These are phyloP conservation scores for Solanum infundibuliforme DNA, from an alignment of 257 asterid genomes.

Conservation along the genomic window DNA sequence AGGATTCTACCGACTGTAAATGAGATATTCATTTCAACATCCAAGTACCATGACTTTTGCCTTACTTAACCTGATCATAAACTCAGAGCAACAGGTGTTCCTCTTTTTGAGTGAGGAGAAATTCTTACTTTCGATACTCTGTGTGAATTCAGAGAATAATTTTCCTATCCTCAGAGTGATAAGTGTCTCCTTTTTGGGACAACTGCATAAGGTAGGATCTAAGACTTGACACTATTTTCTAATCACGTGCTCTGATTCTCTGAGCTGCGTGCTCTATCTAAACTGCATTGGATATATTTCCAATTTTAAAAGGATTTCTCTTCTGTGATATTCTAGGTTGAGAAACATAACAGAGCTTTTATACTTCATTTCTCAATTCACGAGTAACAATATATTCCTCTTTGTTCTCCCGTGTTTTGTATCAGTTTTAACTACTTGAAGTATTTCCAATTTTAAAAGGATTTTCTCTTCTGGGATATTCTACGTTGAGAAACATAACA, in stretches of 20 bases:
- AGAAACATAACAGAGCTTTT: background rate
- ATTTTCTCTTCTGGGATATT: background rate
- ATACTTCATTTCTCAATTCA: background rate
- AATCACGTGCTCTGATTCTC: background rate
- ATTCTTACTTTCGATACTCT: background rate
- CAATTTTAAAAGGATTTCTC: background rate
- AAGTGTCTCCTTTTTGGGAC: background rate
- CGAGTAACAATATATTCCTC: background rate
- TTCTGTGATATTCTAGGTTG: background rate
- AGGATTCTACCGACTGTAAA: background rate
- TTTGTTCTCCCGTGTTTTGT: background rate
- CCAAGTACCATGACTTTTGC: background rate
- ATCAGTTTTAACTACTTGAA: background rate
- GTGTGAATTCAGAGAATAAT: background rate
- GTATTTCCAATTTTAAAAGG: background rate
- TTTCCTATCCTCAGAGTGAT: background rate
- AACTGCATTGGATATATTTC: background rate
- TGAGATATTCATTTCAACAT: background rate
- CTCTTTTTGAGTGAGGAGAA: background rate
- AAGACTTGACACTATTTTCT: background rate
- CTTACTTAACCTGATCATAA: background rate
- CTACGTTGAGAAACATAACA: background rate
- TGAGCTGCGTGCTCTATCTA: background rate
- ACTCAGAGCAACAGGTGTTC: background rate
- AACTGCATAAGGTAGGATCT: background rate